Percentiles rank a stretch among this genome's conserved stretches.
phyloP scores from a whole-genome alignment of 2,329 filamentous ascomycete species.

The Pseudogymnoascus sp. region DNA sequence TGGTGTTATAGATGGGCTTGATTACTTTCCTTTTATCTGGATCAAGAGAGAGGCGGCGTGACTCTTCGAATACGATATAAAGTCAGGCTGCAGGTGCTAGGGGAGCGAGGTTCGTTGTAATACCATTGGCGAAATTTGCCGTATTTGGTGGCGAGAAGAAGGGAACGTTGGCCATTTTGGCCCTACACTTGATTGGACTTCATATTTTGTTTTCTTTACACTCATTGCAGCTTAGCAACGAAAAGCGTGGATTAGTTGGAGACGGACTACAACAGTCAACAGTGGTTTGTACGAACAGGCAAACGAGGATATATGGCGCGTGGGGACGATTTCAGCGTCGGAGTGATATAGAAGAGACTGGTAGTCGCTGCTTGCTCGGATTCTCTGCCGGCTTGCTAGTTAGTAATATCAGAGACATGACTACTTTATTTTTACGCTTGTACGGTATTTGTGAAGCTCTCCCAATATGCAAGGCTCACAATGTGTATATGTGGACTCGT shows the following conservation, averaged over 20 bases:
- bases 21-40: conserved; percentile 8
- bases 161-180: neutral
- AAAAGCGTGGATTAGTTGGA: conserved; percentile 6
- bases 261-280: neutral
- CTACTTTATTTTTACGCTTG: neutral
- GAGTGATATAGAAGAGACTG: neutral
- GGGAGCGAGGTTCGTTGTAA: conserved; percentile 6
- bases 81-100: neutral
- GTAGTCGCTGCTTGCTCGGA: conserved; percentile 3
- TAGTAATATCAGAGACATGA: conserved; percentile 7
- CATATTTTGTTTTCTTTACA: conserved; percentile 6
- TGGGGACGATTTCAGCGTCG: neutral
- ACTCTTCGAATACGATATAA: neutral
- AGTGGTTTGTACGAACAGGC: conserved; percentile 2
- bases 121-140: neutral
- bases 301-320: neutral
- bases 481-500: neutral
- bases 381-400: conserved; percentile 5
- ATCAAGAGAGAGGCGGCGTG: neutral
- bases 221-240: conserved; percentile 1
- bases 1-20: conserved; percentile 1
- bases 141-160: neutral
- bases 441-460: neutral
- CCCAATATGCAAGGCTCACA: neutral
- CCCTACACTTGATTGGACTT: conserved; percentile 6